These are phyloP conservation scores for Xylaria sp. DNA, from an alignment of 2,329 filamentous ascomycete species.

Conservation along the genomic window DNA sequence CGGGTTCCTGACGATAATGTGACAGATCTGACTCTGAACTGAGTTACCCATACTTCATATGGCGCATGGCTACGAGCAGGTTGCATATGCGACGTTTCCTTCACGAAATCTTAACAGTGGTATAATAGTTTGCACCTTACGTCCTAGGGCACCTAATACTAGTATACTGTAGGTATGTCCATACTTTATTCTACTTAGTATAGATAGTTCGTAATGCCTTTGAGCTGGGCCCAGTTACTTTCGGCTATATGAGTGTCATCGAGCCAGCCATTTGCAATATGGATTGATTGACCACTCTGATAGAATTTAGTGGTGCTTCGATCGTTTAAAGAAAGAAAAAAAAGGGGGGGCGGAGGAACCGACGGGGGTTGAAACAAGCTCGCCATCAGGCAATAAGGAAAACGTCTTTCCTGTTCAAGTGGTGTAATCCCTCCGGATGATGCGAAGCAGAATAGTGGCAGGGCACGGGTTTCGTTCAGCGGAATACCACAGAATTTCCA, in stretches of 20 bases:
- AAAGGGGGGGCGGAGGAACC: conserved; percentile 11
- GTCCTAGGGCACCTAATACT: too few relatives aligned
- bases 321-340: conserved; percentile 23
- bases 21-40: conserved; percentile 5
- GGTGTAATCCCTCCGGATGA: conserved; percentile 19
- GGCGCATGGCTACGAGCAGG: neutral
- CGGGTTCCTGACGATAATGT: neutral
- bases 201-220: conserved; percentile 3
- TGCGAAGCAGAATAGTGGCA: conserved; percentile 1
- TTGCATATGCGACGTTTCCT: neutral
- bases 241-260: conserved; percentile 23
- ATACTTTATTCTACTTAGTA: neutral
- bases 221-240: conserved; percentile 27
- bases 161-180: neutral
- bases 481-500: conserved; percentile 19
- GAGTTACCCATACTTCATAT: neutral
- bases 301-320: conserved; percentile 42
- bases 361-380: conserved; percentile 34
- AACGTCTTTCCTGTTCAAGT: conserved; percentile 15
- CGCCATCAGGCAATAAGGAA: conserved; percentile 36
- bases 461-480: conserved; percentile 23
- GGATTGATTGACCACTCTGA: conserved; percentile 40
- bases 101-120: too few relatives aligned
- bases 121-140: too few relatives aligned
- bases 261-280: conserved; percentile 42